Conservation (phyloP, 768 basidiomycete species). For the Pleurotus citrinopileatus region DNA sequence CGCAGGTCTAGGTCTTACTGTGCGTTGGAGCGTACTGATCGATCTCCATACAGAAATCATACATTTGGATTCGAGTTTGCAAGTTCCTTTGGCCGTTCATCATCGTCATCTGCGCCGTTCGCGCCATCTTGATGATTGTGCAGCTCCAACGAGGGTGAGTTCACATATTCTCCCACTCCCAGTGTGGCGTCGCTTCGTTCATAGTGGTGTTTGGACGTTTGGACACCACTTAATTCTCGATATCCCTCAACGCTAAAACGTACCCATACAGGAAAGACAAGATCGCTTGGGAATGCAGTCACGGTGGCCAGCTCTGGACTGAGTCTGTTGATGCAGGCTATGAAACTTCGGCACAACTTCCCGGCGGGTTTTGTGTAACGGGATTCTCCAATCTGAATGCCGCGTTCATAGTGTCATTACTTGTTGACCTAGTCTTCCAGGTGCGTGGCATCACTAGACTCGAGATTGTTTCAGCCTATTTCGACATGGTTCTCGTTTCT, state of each 20-base stretch:
- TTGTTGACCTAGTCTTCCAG: slow-evolving; percentile 68
- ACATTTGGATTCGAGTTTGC: slow-evolving; percentile 61
- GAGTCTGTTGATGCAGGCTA: slow-evolving; percentile 39
- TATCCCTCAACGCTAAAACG: slow-evolving; percentile 1
- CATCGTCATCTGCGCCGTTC: slow-evolving; percentile 59
- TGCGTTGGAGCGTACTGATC: slow-evolving; percentile 7
- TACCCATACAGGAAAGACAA: slow-evolving; percentile 51
- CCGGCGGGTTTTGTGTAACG: slow-evolving; percentile 52
- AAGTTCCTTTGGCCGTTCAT: slow-evolving; percentile 72
- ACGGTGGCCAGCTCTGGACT: slow-evolving; percentile 65
- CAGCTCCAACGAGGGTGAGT: slow-evolving; percentile 67
- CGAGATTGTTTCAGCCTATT: slow-evolving; percentile 9
- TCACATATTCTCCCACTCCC: slow-evolving; percentile 19
- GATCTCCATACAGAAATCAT: slow-evolving; percentile 52
- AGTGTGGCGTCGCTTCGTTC: slow-evolving; percentile 10
- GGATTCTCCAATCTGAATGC: slow-evolving; percentile 60
- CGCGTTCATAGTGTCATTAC: slow-evolving; percentile 61
- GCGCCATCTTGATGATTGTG: slow-evolving; percentile 72
- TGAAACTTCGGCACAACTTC: slow-evolving; percentile 41
- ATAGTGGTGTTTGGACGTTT: slow-evolving; percentile 10
- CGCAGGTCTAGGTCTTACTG: slow-evolving; percentile 14
- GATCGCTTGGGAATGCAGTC: slow-evolving; percentile 69
- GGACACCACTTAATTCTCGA: slow-evolving; percentile 1
- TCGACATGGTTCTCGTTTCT: slow-evolving; percentile 11
- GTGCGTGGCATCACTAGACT: slow-evolving; percentile 30